These are phyloP conservation scores for Mycena sanguinolenta DNA, from an alignment of 768 basidiomycete species.

Conservation along the genomic window DNA sequence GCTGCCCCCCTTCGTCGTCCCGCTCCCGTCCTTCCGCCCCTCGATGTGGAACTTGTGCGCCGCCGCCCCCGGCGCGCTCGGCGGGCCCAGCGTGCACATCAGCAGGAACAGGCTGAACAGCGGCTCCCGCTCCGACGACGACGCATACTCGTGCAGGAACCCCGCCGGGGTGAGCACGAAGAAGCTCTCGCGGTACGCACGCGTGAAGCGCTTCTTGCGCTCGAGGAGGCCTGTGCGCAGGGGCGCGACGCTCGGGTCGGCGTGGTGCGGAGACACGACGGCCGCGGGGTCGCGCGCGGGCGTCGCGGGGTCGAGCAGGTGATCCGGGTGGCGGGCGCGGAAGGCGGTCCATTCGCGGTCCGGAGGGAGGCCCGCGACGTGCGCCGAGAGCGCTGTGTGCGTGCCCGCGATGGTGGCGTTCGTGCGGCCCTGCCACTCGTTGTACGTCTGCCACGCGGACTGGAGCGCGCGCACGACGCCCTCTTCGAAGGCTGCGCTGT, in stretches of 20 bases:
- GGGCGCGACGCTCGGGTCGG: conserved; percentile 86
- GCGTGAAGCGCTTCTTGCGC: conserved; percentile 95
- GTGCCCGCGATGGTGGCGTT: conserved; percentile 78
- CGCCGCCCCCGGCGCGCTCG: conserved; percentile 69
- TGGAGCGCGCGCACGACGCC: conserved; percentile 96
- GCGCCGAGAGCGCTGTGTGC: conserved; percentile 75
- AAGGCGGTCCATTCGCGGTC: conserved; percentile 98
- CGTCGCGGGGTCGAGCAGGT: conserved; percentile 96
- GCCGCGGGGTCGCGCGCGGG: conserved; percentile 84
- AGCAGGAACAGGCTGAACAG: conserved; percentile 93
- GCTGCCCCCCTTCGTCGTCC: conserved; percentile 71
- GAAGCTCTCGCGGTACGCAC: conserved; percentile 83
- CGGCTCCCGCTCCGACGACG: conserved; percentile 66
- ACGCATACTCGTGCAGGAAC: conserved; percentile 91
- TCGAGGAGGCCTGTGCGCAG: conserved; percentile 93
- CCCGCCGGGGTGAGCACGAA: conserved; percentile 96
- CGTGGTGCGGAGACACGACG: conserved; percentile 90
- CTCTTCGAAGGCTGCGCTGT: conserved; percentile 97
- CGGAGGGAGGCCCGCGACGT: conserved; percentile 85
- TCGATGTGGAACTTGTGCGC: conserved; percentile 99
- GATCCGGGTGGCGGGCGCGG: conserved; percentile 91
- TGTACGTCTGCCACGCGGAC: conserved; percentile 97
- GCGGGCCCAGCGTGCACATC: conserved; percentile 94
- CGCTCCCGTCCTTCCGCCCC: conserved; percentile 81
- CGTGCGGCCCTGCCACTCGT: conserved; percentile 93